Evolutionary conservation across 2,329 filamentous ascomycete species (phyloP).

Genomic region (Colletotrichum phormii): DNA sequence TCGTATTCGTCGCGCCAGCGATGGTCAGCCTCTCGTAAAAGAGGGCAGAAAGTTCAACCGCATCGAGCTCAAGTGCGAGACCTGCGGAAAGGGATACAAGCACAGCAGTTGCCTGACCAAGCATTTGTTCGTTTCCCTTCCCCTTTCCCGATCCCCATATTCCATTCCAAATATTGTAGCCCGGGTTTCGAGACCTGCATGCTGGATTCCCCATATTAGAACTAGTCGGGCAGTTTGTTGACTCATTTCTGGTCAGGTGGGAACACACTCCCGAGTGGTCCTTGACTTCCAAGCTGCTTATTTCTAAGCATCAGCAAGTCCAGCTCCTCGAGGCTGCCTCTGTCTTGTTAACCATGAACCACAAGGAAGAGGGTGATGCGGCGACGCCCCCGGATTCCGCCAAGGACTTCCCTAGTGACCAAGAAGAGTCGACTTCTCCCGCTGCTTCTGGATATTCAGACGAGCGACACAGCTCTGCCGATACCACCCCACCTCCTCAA

Average conservation of each 20-base stretch:
- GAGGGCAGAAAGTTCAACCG: conserved; percentile 84
- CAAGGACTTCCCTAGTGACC: conserved; percentile 79
- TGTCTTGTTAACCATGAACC: conserved; percentile 93
- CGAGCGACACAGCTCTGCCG: conserved; percentile 84
- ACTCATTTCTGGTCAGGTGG: conserved; percentile 76
- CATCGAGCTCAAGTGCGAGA: conserved; percentile 93
- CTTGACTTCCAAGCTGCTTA: conserved; percentile 94
- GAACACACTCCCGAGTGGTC: conserved; percentile 99
- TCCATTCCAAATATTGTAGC: conserved; percentile 38
- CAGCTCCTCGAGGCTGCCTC: conserved; percentile 96
- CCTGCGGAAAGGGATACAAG: conserved; percentile 99
- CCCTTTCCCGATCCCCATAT: conserved; percentile 55
- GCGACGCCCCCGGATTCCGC: conserved; percentile 74
- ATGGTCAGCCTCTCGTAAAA: conserved; percentile 85
- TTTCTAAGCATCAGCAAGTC: conserved; percentile 99
- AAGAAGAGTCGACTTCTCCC: conserved; percentile 78
- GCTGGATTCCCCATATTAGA: not conserved
- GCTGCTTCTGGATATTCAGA: conserved; percentile 84
- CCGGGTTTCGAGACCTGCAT: conserved; percentile 44
- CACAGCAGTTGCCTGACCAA: conserved; percentile 99
- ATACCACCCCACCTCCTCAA: conserved; percentile 91
- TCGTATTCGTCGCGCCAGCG: conserved; percentile 76
- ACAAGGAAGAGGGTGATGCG: conserved; percentile 57
- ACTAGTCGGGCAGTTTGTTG: conserved; percentile 38
- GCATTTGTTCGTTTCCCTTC: conserved; percentile 94